phyloP scores from a whole-genome alignment of 495 filamentous ascomycete species.

The Massariosphaeria phaeospora region DNA sequence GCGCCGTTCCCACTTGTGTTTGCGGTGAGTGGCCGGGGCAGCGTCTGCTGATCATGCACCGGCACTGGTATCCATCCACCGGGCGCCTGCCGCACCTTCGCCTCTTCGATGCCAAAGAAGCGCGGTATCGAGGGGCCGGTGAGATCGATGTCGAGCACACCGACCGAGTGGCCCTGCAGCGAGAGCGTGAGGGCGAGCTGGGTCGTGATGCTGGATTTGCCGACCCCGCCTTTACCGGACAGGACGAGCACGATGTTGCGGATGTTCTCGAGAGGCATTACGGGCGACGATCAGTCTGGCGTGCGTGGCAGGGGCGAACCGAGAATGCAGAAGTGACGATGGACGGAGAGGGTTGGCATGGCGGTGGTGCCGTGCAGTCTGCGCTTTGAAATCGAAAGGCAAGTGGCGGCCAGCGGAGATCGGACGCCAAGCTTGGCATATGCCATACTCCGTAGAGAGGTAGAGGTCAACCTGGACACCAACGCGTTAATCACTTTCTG shows the following conservation, averaged over 20 bases:
- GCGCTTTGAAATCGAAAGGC: constrained; percentile 24
- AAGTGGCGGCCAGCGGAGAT: constrained; percentile 6
- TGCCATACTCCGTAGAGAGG: too few species aligned
- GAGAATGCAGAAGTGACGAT: neutral
- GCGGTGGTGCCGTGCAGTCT: constrained; percentile 3
- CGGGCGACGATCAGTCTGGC: constrained; percentile 7
- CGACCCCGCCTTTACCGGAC: constrained; percentile 95
- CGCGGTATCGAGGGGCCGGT: constrained; percentile 95
- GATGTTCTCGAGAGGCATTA: constrained; percentile 43
- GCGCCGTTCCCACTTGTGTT: too few species aligned
- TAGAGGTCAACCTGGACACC: too few species aligned
- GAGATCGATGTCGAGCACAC: constrained; percentile 92
- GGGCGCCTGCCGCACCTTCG: constrained; percentile 83
- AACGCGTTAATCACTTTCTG: too few species aligned
- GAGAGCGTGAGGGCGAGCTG: constrained; percentile 90
- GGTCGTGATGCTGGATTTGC: constrained; percentile 93
- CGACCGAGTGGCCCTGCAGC: constrained; percentile 76
- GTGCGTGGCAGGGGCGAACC: neutral
- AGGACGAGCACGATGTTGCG: constrained; percentile 57
- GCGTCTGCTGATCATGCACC: constrained; percentile 56
- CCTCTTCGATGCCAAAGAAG: constrained; percentile 80
- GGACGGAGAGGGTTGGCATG: neutral
- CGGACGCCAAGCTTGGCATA: too few species aligned
- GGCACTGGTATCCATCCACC: constrained; percentile 85
- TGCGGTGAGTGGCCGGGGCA: too few species aligned